Evolutionary conservation across 148 eudicot species (phyloP), one percentile per base, ranked within the genome.

Genomic region (Pouteria glomerata): DNA sequence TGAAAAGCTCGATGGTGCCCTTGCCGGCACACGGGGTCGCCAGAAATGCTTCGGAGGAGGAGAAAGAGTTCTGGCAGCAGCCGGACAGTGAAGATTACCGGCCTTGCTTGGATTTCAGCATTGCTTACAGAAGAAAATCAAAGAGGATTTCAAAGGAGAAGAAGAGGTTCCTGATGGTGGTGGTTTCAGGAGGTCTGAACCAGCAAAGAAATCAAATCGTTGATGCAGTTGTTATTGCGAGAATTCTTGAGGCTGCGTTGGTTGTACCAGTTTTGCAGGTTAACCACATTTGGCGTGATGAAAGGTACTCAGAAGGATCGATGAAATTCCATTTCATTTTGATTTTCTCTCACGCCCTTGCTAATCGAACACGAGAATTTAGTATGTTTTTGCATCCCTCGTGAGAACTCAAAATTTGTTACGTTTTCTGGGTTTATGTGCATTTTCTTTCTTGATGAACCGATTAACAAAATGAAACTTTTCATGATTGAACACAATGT

Each of bases 191-290:
- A 15, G 97, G 96, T 16, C 61, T 92, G 79, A 84, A 84, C 47
- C 87, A 88, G 73, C 89, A 83, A 67, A 75, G 92, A 63, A 92
- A 92, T 77, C 92, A 89, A 76, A 89, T 89, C 52, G 78, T 86
- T 35, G 92, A 86, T 76, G 91, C 89, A 0, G 96, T 87, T 71
- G 88, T 91, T 63, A 81, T 89, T 2, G 95, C 94, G 2, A 68
- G 97, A 56, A 72, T 91, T 75, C 94, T 91, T n/a, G 86, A 77
- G 59, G 94, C 90, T 24, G 85, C 90, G 33, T 75, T 91, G 68
- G 89, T 89, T 66, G 79, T 91, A 18, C 94, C 92, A 8, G 79
- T 89, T 75, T 70, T 87, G 73, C 80, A 89, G 68, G 87, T 86
- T 62, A 86, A 90, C 86, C 83, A 74, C 72, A 75, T 90, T 67